These are phyloP conservation scores for Cryphonectria carpinicola DNA, from an alignment of 2,329 filamentous ascomycete genomes.

Conservation along the genomic window DNA sequence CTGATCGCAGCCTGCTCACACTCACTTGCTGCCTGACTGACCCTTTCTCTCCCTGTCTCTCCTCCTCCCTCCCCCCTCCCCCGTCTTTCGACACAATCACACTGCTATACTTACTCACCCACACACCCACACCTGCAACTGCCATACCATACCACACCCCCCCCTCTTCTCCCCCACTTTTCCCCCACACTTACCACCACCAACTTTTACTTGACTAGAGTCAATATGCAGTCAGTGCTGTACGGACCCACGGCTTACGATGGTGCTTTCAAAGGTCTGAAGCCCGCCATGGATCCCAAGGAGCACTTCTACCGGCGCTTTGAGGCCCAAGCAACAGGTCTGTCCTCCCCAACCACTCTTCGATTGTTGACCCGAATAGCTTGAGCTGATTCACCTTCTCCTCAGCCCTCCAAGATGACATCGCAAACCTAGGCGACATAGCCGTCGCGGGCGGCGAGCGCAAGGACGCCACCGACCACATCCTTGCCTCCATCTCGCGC, in stretches of 20 bases:
- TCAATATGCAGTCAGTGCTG: constrained; percentile 23
- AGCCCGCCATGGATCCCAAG: constrained; percentile 58
- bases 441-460: constrained; percentile 73
- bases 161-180: background rate
- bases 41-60: background rate
- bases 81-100: background rate
- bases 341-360: background rate
- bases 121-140: background rate
- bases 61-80: background rate
- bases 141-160: background rate
- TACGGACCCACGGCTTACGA: constrained; percentile 27
- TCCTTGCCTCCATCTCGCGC: constrained; percentile 76
- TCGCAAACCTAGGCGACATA: constrained; percentile 67
- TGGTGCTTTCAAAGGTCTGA: constrained; percentile 32
- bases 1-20: too few species aligned
- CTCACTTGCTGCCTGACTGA: background rate
- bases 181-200: background rate
- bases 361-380: background rate
- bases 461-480: constrained; percentile 78
- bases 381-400: constrained; percentile 17
- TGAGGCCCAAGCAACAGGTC: constrained; percentile 67
- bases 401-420: constrained; percentile 75
- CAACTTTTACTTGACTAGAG: background rate
- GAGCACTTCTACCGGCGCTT: constrained; percentile 87
- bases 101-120: background rate